These are phyloP conservation scores for Ambispora gerdemannii DNA, from an alignment of 192 early-diverging fungal species.

Conservation along the genomic window DNA sequence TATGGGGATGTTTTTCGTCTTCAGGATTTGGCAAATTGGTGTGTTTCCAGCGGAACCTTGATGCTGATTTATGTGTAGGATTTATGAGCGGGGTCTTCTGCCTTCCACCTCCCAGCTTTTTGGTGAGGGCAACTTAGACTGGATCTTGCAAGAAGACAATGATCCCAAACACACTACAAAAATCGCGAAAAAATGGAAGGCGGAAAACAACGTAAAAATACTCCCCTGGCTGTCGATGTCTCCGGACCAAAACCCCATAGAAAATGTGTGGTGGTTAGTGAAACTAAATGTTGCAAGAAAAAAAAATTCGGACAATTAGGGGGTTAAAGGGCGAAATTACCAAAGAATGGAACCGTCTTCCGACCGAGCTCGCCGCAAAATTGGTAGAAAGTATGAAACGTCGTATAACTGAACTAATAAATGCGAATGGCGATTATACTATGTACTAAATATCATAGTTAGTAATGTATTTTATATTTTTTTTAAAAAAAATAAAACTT, in stretches of 20 bases:
- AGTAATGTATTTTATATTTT: no score
- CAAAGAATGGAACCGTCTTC: neutral
- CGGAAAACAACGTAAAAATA: neutral
- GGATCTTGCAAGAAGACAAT: neutral
- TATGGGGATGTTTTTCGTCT: slow-evolving; percentile 13
- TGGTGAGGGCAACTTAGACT: neutral
- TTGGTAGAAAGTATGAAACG: neutral
- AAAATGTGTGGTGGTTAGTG: neutral
- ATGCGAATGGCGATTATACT: neutral
- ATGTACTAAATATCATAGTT: neutral
- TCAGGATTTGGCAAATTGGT: neutral
- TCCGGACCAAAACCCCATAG: neutral
- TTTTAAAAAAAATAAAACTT: no score
- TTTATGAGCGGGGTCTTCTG: no score
- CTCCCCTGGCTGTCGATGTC: slow-evolving; percentile 11
- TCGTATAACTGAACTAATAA: neutral
- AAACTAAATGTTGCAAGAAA: slow-evolving; percentile 6
- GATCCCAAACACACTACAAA: no score
- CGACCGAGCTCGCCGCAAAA: neutral
- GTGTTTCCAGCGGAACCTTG: no score
- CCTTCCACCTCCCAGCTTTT: no score
- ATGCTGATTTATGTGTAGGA: no score
- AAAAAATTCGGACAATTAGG: slow-evolving; percentile 8
- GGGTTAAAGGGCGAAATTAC: neutral
- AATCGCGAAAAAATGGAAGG: neutral